Evolutionary conservation across 2,329 filamentous ascomycete species (phyloP).

Genomic region (Myriosclerotinia scirpicola): DNA sequence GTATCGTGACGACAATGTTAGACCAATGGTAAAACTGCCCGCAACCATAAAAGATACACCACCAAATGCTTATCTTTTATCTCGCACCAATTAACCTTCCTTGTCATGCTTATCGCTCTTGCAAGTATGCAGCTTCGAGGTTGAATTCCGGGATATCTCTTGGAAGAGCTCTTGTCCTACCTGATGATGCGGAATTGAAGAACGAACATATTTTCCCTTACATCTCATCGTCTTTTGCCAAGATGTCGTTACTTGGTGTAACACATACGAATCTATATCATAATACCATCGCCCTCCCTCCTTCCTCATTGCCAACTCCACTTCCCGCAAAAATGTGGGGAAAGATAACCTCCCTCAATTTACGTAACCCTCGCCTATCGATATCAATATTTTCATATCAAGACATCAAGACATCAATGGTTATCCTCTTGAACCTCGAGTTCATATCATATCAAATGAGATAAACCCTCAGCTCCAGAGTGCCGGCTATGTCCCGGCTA

Average conservation of each 20-base stretch:
- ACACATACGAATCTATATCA: not conserved
- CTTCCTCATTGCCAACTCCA: not conserved
- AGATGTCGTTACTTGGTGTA: no score
- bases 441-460: no score
- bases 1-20: not conserved
- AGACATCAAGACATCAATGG: not conserved
- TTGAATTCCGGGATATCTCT: not conserved
- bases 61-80: constrained; percentile 8
- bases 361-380: constrained; percentile 12
- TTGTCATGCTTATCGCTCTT: constrained; percentile 6
- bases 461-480: not conserved
- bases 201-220: no score
- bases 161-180: no score
- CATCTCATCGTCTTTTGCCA: no score
- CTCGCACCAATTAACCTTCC: constrained; percentile 1
- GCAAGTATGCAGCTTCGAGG: not conserved
- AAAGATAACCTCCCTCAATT: constrained; percentile 12
- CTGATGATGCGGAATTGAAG: no score
- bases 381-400: not conserved
- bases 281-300: not conserved
- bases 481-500: no score
- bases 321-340: constrained; percentile 8
- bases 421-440: not conserved
- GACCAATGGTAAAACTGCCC: constrained; percentile 6
- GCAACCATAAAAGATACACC: not conserved